Evolutionary conservation across 331 rosid species (phyloP).

Genomic region (Dryas integrifolia): DNA sequence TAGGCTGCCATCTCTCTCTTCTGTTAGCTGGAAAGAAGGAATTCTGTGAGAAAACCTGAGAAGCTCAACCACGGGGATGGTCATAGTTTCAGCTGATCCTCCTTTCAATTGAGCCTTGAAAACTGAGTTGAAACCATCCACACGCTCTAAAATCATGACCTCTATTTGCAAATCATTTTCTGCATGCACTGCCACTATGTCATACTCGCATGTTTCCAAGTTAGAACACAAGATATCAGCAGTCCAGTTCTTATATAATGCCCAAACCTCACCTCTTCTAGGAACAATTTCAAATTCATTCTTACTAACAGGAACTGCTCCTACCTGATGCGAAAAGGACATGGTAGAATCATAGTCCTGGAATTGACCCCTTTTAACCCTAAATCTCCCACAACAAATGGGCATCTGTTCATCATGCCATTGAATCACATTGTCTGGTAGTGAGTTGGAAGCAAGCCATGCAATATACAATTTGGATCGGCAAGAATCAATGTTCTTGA

Average conservation of each 20-base stretch:
- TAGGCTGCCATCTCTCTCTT: constrained; percentile 50
- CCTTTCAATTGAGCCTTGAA: constrained; percentile 40
- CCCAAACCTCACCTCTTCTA: constrained; percentile 77
- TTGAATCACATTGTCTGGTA: constrained; percentile 30
- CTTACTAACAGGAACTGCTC: constrained; percentile 21
- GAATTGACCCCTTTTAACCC: constrained; percentile 5
- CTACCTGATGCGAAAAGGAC: constrained; percentile 62
- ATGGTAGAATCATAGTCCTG: constrained; percentile 29
- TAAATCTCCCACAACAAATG: constrained; percentile 65
- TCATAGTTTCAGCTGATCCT: constrained; percentile 30
- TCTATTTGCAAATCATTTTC: constrained; percentile 33
- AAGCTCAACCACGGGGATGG: constrained; percentile 40
- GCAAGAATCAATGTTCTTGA: constrained; percentile 31
- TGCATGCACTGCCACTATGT: constrained; percentile 54
- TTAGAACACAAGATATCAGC: constrained; percentile 45
- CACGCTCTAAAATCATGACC: constrained; percentile 50
- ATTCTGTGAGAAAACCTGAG: constrained; percentile 76
- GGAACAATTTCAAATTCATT: constrained; percentile 51
- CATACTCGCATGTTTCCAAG: constrained; percentile 55
- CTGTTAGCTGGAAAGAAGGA: constrained; percentile 70
- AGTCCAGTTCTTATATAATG: constrained; percentile 72
- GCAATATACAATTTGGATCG: constrained; percentile 45
- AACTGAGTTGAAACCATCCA: constrained; percentile 58
- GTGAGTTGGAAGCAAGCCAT: constrained; percentile 49
- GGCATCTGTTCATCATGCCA: constrained; percentile 66